phyloP scores from a whole-genome alignment of 768 basidiomycete species.

The Neoboletus magnificus region DNA sequence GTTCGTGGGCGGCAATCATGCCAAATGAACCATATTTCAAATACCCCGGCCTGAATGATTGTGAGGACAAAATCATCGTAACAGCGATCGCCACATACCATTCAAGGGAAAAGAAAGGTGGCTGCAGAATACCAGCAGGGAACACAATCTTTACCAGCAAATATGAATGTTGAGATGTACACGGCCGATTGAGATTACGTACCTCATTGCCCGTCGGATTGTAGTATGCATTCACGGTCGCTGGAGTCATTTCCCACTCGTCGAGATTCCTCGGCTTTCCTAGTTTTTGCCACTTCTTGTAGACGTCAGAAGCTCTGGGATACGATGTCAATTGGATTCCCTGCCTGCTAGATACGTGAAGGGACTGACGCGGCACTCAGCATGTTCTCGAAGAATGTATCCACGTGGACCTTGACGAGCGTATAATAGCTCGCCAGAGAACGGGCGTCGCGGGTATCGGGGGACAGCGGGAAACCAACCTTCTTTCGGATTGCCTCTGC shows the following conservation, averaged over 20 bases:
- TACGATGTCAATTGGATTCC: slow-evolving; percentile 7
- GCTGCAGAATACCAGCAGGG: slow-evolving; percentile 92
- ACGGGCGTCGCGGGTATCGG: slow-evolving; percentile 68
- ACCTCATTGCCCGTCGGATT: slow-evolving; percentile 87
- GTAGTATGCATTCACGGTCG: slow-evolving; percentile 86
- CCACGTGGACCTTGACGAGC: slow-evolving; percentile 57
- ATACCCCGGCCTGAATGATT: slow-evolving; percentile 72
- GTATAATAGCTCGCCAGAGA: slow-evolving; percentile 75
- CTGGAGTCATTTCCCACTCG: slow-evolving; percentile 86
- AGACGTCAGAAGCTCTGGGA: slow-evolving; percentile 52
- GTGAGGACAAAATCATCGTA: slow-evolving; percentile 5
- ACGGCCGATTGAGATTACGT: slow-evolving; percentile 1
- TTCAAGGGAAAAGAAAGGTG: slow-evolving; percentile 82
- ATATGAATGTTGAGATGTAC: background rate
- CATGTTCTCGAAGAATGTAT: slow-evolving; percentile 84
- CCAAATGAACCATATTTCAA: slow-evolving; percentile 92
- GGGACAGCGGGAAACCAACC: slow-evolving; percentile 89
- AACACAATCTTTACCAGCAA: slow-evolving; percentile 71
- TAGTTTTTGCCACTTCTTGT: slow-evolving; percentile 71
- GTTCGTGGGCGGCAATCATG: slow-evolving; percentile 87
- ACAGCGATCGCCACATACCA: slow-evolving; percentile 47
- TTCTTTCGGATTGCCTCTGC: slow-evolving; percentile 62
- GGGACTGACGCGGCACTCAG: slow-evolving; percentile 52
- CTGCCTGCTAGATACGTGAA: background rate
- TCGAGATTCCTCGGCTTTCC: slow-evolving; percentile 68